Evolutionary conservation across 1,284 basidiomycete species (phyloP).

Genomic region (Grifola frondosa): DNA sequence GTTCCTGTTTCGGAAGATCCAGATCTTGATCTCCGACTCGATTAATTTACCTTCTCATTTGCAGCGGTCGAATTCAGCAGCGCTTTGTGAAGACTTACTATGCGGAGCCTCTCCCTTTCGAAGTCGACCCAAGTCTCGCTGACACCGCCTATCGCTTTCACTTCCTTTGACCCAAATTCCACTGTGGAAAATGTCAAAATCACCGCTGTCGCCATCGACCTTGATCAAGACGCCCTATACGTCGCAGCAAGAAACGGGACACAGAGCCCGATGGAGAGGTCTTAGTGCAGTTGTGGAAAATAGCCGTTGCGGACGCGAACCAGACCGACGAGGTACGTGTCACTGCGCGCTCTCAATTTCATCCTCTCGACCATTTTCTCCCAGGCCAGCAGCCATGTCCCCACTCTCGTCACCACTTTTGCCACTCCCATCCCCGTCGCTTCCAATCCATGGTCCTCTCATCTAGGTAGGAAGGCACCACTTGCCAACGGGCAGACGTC

Average conservation of each 20-base stretch:
- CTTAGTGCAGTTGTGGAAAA: conserved; percentile 39
- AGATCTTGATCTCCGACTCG: too few species aligned
- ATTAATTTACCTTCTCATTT: too few species aligned
- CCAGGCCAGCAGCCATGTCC: conserved; percentile 7
- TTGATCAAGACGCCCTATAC: conserved; percentile 66
- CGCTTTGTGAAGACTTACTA: too few species aligned
- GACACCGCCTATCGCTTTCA: conserved; percentile 2
- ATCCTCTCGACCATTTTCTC: neutral
- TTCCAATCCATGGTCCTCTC: conserved; percentile 26
- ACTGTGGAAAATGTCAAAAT: conserved; percentile 22
- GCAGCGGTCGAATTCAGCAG: too few species aligned
- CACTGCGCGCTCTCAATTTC: neutral
- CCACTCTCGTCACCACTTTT: conserved; percentile 23
- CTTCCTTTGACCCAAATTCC: neutral
- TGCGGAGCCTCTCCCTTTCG: conserved; percentile 8
- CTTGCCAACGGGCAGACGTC: conserved; percentile 1
- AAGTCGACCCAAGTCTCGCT: neutral
- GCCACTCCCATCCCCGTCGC: conserved; percentile 21
- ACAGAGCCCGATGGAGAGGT: conserved; percentile 54
- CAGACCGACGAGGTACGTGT: conserved; percentile 17
- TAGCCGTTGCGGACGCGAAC: conserved; percentile 32
- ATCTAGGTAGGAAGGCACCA: conserved; percentile 7
- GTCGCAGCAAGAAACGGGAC: conserved; percentile 55
- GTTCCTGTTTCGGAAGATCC: too few species aligned
- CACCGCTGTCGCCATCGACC: conserved; percentile 58